Base-by-base conservation (phyloP, 1,284 basidiomycete species). In the Pterulicium gracile region DNA sequence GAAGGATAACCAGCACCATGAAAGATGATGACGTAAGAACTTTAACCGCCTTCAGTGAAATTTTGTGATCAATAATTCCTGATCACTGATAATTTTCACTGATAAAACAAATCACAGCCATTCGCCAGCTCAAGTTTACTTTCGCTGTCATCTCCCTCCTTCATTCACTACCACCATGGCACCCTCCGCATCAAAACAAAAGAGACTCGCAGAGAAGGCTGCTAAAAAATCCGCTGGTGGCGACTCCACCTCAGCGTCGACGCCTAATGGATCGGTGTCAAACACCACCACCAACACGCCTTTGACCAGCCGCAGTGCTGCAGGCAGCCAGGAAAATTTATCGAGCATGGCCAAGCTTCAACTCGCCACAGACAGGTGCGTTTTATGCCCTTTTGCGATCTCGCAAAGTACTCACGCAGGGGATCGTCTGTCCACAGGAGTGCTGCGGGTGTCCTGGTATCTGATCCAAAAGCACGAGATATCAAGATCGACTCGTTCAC, bases 401-500 rank as follows among this genome's bases (percentile, higher is more conserved):
- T 39, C 41, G 43, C 42, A 35, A 47, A 40, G 23, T 47, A 32
- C 27, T 32, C 27, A 32, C n/a, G 10, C 27, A n/a, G 45, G 51
- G 47, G 17, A 49, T 51, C 27, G 46, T 21, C 43, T 15, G 24
- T 58, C n/a, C n/a, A 23, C 55, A 88, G 87, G 77, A 89, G 86
- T 54, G 88, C 89, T 2, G 75, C 85, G 36, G 95, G 96, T 59
- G 94, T 97, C 17, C 75, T 98, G 35, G 84, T 89, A 43, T 97
- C 92, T 42, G 96, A 98, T 69, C 65, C 75, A 48, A 93, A 97
- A 67, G 79, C 82, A 48, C 84, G 95, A 52, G 95, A 98, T 70
- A 87, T 98, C 75, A 97, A 98, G 72, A 95, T 98, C 56, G 92
- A 97, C 62, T 79, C 84, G 45, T 98, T 84, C 66, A 96, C 93